A percentile compares a stretch with the other conserved stretches of the same genome.
phyloP scores from a whole-genome alignment of 2,329 filamentous ascomycete species.

The Hortaea sp. region DNA sequence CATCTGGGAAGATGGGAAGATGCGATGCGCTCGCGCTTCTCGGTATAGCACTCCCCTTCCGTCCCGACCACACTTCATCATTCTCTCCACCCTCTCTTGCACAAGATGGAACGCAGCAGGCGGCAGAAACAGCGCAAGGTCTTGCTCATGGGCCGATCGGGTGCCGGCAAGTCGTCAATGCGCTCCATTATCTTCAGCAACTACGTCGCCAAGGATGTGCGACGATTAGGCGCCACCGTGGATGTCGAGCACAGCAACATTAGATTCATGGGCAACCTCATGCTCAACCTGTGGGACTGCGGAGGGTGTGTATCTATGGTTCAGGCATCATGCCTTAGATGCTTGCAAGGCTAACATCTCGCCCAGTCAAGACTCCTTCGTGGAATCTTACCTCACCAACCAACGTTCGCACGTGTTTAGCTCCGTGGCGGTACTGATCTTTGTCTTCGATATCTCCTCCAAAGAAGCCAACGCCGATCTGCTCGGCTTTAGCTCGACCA shows the following conservation, averaged over 20 bases:
- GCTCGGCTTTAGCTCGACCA: conserved; percentile 82
- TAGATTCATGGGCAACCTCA: conserved; percentile 96
- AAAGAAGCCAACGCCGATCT: conserved; percentile 90
- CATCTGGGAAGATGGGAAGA: no score
- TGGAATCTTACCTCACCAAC: conserved; percentile 94
- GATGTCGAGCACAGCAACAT: conserved; percentile 98
- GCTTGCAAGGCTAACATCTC: conserved; percentile 1
- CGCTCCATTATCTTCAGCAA: conserved; percentile 98
- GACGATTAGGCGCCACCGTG: conserved; percentile 86
- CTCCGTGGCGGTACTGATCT: conserved; percentile 93
- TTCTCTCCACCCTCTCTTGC: background rate
- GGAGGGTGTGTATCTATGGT: conserved; percentile 54
- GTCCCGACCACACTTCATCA: background rate
- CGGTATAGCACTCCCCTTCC: no score
- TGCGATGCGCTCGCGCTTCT: no score
- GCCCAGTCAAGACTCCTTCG: conserved; percentile 84
- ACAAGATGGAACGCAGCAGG: conserved; percentile 27
- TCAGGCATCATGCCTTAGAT: background rate
- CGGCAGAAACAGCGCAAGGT: conserved; percentile 46
- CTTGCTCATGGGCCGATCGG: conserved; percentile 72
- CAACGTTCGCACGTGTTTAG: conserved; percentile 95
- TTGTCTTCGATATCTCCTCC: conserved; percentile 97
- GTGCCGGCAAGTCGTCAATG: conserved; percentile 97
- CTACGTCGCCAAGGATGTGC: conserved; percentile 92
- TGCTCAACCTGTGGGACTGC: conserved; percentile 96